Conservation (phyloP, 441 rosid genomes). For the Croton laevigatus region DNA sequence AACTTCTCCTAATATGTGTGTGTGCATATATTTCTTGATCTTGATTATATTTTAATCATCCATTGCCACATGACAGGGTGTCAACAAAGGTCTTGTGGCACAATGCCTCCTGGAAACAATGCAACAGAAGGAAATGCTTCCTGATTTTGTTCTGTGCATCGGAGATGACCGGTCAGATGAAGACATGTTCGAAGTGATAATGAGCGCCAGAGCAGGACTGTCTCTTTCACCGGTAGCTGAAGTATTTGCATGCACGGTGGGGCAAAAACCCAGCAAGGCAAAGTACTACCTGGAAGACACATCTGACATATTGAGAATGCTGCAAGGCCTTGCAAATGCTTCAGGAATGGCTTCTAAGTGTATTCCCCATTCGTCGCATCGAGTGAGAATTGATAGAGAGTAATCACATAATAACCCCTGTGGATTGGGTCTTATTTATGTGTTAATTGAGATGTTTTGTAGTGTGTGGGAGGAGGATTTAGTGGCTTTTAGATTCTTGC, state of each 20-base stretch:
- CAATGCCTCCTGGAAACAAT: slow-evolving; percentile 54
- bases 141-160: slow-evolving; percentile 82
- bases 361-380: slow-evolving; percentile 17
- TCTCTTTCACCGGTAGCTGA: slow-evolving; percentile 73
- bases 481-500: background rate
- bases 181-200: slow-evolving; percentile 92
- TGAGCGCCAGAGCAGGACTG: slow-evolving; percentile 52
- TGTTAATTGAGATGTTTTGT: background rate
- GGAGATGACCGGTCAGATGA: slow-evolving; percentile 94
- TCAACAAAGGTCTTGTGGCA: slow-evolving; percentile 79
- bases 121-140: slow-evolving; percentile 52
- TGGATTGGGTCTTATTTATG: background rate
- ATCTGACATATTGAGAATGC: slow-evolving; percentile 65
- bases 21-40: background rate
- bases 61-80: slow-evolving; percentile 46
- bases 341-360: slow-evolving; percentile 35
- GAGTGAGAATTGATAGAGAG: slow-evolving; percentile 21
- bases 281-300: slow-evolving; percentile 89
- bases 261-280: slow-evolving; percentile 90
- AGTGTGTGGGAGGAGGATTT: background rate
- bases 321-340: slow-evolving; percentile 57
- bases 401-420: background rate
- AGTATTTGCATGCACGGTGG: slow-evolving; percentile 87
- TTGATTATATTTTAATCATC: background rate
- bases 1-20: background rate